Percentiles rank a stretch among this genome's conserved stretches.
Conservation (phyloP, 2,329 filamentous ascomycete species). For the Penicillium sumatraense region DNA sequence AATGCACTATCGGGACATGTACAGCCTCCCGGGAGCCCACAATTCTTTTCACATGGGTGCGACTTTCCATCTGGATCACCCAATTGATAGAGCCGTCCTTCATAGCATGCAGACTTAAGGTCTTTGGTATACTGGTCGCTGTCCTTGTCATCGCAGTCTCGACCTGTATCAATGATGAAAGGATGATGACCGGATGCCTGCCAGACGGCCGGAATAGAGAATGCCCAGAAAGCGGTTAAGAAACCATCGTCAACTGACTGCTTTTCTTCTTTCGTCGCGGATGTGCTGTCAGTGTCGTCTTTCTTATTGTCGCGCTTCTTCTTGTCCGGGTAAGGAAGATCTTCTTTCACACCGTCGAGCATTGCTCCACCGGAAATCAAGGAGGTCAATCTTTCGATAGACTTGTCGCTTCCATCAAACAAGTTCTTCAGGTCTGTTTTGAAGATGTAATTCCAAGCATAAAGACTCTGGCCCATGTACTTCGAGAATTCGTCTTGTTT, state of each 20-base stretch:
- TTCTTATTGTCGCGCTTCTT: not conserved
- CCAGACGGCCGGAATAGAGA: constrained; percentile 15
- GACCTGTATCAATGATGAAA: constrained; percentile 21
- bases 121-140: not conserved
- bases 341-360: not conserved
- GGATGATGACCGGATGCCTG: constrained; percentile 5
- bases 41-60: not conserved
- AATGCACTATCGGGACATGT: not conserved
- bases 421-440: not conserved
- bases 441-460: constrained; percentile 11
- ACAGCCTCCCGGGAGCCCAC: not conserved
- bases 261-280: no score
- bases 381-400: not conserved
- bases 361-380: not conserved
- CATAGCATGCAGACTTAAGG: not conserved
- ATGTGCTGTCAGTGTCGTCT: not conserved
- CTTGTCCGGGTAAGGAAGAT: not conserved
- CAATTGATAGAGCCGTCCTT: not conserved
- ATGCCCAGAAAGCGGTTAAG: constrained; percentile 8
- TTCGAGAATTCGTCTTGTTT: constrained; percentile 12
- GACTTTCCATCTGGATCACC: not conserved
- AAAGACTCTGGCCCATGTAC: constrained; percentile 11
- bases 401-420: not conserved
- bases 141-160: constrained; percentile 15
- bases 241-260: not conserved